Base-by-base conservation (phyloP, 1,284 basidiomycete genomes). In the Bjerkandera adusta region DNA sequence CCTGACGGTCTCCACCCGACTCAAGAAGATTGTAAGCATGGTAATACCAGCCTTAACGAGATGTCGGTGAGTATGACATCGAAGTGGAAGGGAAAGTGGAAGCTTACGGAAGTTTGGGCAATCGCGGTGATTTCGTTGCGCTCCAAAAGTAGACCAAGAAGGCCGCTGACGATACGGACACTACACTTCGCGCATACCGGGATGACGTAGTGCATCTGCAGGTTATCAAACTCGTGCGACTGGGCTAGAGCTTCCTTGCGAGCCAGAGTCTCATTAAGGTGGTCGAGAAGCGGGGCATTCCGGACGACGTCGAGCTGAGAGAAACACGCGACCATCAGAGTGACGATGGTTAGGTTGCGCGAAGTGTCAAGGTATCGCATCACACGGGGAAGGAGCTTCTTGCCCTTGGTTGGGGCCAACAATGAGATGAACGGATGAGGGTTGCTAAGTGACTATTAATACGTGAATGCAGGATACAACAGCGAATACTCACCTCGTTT, bases 351-450 rank as follows among this genome's bases (percentile, higher is more conserved):
- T 41, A 95, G 79, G 68, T 89, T 85, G 61, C 91, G 88, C 51
- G 89, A 77, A 25, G 81, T 76, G 52, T 79, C 79, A 20, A 99
- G 76, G 59, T 95, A 89, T n/a, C 94, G 85, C 15, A 92, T 83
- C 3, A 95, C 81, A 29, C 97, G 85, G 3, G 93, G 89, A 33
- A 99, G 75, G 16, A 99, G 77, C 51, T 85, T 85, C 72, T 98
- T 98, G 50, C 97, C 97, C 69, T 99, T 99, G 55, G 83, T 79
- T 2, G 91, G 86, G 27, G 79, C 81, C 37, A 99, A 76, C 34
- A 99, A 76, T 1, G 94, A 93, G 57, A 99, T 87, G 70, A 99
- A 98, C 0, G 97, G 97, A 70, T 99, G 97, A 4, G 96, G 96
- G 52, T 89, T 77, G 61, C 92, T 93, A 56, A 25, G 51, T 27